Evolutionary conservation across 116 monocot genomes (phyloP), one percentile per base, ranked within the genome.

Genomic region (Zostera marina): DNA sequence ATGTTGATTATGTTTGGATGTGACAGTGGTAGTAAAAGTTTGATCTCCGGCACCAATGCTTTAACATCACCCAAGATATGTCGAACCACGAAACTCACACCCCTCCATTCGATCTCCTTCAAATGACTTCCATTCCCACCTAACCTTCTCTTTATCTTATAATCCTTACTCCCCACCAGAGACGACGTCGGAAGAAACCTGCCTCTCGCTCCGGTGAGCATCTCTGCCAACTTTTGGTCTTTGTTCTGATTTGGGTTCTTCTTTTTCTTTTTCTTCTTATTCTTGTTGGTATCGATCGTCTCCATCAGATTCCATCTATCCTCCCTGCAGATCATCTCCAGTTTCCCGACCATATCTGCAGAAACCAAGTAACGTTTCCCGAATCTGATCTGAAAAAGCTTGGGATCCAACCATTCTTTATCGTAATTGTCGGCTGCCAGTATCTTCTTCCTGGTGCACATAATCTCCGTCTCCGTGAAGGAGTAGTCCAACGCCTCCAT

Each of bases 21-120:
- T 2, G 63, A 11, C 19, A 80, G 13, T 1, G 77, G 76, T 0
- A 77, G 68, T 7, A 76, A 32, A 17, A 62, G 44, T 4, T 71
- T 63, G 11, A 80, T 77, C 47, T 80, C 83, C 0, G 59, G 52
- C 8, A 21, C 23, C 42, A 74, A 20, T 9, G 66, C 45, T 44
- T 73, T 66, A 0, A 68, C 52, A 13, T 69, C 73, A 7, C 77
- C 77, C 11, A 80, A 68, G 39, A 75, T 41, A 21, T 83, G 83
- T 22, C 58, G 23, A 9, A 80, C 54, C 0, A 62, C 75, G 25
- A 83, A 83, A 43, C 52, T 63, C 63, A 77, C 88, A 7, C 88
- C 88, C 71, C 77, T 63, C 88, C 88, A 88, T 12, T 88, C 74
- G 25, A 77, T 42, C 73, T 88, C 83, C 69, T 88, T 88, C 54